Conservation (phyloP, 352 stramenopile genomes). For the Phytophthora europaea region DNA sequence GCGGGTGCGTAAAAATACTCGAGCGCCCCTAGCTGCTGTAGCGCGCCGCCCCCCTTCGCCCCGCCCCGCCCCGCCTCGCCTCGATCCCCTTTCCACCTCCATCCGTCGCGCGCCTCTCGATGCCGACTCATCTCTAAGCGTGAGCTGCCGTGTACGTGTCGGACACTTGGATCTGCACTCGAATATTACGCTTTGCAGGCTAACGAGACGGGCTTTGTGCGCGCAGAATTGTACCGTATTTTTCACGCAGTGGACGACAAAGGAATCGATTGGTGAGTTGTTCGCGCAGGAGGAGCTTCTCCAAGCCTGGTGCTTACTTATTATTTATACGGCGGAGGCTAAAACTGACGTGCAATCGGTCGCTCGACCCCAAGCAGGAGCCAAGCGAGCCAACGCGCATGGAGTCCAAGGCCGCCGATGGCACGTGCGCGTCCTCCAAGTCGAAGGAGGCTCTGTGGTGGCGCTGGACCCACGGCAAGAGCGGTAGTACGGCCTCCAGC, state of each 20-base stretch:
- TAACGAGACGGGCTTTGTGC: conserved; percentile 2
- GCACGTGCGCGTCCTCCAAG: conserved; percentile 27
- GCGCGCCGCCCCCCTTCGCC: neutral
- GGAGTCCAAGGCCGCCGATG: conserved; percentile 47
- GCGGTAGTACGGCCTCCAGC: conserved; percentile 49
- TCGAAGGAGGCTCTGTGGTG: conserved; percentile 63
- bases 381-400: conserved; percentile 21
- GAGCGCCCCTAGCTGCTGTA: neutral
- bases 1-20: conserved; percentile 40
- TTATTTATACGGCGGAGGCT: neutral
- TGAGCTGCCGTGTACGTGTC: conserved; percentile 13
- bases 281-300: neutral
- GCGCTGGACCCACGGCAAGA: conserved; percentile 83
- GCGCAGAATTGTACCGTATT: conserved; percentile 9
- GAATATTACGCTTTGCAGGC: neutral
- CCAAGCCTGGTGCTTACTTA: conserved; percentile 7
- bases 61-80: neutral
- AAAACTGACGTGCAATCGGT: neutral
- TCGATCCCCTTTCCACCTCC: neutral
- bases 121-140: conserved; percentile 32
- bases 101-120: conserved; percentile 18
- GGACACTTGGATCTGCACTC: neutral
- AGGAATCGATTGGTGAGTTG: conserved; percentile 19
- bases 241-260: conserved; percentile 14
- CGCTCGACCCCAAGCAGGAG: neutral